Conservation (phyloP, 441 rosid species). For the Corymbia citriodora region DNA sequence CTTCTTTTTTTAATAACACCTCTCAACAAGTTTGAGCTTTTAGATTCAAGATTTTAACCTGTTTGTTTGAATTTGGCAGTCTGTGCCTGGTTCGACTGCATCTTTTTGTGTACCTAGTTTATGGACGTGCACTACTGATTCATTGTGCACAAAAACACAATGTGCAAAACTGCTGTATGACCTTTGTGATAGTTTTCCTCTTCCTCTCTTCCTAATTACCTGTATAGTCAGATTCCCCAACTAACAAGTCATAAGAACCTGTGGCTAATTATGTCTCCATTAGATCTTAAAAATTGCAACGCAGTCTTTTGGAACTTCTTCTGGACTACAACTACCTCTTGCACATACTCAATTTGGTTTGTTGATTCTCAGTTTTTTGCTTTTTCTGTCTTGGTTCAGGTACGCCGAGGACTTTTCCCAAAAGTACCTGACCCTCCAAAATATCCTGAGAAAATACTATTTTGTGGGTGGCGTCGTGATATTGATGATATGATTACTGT, state of each 20-base stretch:
- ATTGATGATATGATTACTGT: constrained; percentile 96
- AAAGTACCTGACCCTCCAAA: constrained; percentile 70
- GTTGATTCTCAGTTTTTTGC: constrained; percentile 2
- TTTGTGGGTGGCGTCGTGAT: constrained; percentile 98
- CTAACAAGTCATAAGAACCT: neutral
- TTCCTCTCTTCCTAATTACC: neutral
- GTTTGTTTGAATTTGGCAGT: neutral
- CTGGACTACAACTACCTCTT: neutral
- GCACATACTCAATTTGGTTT: neutral
- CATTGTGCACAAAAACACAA: neutral
- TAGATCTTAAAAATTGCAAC: neutral
- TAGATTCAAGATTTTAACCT: neutral
- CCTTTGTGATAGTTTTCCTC: neutral
- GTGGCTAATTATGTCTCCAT: neutral
- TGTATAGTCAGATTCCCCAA: neutral
- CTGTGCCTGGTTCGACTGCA: neutral
- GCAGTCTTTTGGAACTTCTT: neutral
- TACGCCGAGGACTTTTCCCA: constrained; percentile 44
- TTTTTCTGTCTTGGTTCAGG: constrained; percentile 29
- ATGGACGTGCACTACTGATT: neutral
- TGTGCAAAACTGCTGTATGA: neutral
- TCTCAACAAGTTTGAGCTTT: neutral
- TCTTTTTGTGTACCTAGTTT: neutral
- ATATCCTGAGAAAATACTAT: constrained; percentile 82
- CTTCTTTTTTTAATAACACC: neutral